phyloP scores from a whole-genome alignment of 495 filamentous ascomycete genomes.

The Aspergillus mulundensis region DNA sequence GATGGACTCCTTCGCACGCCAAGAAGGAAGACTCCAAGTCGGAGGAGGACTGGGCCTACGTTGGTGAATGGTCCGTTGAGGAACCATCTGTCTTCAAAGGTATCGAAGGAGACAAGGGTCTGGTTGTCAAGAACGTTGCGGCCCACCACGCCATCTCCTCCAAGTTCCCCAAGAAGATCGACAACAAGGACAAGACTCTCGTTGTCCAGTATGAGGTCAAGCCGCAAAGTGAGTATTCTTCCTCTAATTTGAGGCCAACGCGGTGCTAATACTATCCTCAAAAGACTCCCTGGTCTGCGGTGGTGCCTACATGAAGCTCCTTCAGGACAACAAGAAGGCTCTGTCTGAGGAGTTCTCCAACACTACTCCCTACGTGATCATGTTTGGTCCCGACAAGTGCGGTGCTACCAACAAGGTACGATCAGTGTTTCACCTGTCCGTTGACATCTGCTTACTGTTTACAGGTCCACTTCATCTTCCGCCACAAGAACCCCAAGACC shows the following conservation, averaged over 20 bases:
- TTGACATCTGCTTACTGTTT: constrained; percentile 6
- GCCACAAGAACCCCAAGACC: constrained; percentile 99
- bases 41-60: constrained; percentile 96
- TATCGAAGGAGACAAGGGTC: constrained; percentile 92
- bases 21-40: constrained; percentile 88
- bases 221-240: constrained; percentile 75
- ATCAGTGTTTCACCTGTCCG: neutral
- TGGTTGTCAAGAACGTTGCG: constrained; percentile 94
- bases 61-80: constrained; percentile 95
- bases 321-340: constrained; percentile 95
- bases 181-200: constrained; percentile 93
- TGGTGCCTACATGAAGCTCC: constrained; percentile 98
- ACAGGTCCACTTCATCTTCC: constrained; percentile 99
- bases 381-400: constrained; percentile 99
- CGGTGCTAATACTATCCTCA: neutral
- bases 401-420: constrained; percentile 93
- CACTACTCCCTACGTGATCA: constrained; percentile 94
- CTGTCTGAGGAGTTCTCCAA: constrained; percentile 98
- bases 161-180: constrained; percentile 94
- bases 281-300: constrained; percentile 93
- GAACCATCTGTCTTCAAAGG: constrained; percentile 90
- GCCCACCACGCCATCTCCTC: constrained; percentile 99
- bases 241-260: neutral
- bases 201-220: constrained; percentile 99
- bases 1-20: constrained; percentile 92